Evolutionary conservation across 495 filamentous ascomycete species (phyloP), one percentile per base, ranked within the genome.

Genomic region (Daldinia loculata): DNA sequence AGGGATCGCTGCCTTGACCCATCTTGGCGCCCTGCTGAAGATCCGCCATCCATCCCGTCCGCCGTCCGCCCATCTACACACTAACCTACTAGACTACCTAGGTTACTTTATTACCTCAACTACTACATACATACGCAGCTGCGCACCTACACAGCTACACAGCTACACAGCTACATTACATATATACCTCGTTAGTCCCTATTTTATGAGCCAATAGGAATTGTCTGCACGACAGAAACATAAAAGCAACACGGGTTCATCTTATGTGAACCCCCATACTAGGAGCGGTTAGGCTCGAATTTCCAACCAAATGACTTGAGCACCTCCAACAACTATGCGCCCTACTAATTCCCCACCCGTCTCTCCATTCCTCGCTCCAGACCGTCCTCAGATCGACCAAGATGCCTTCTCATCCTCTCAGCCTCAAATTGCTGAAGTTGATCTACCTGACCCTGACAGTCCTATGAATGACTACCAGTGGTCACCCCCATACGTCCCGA

Each of bases 331-430:
- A 66, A 66, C 70, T 62, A 77, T 74, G 74, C 75, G 75, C 60
- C 61, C 68, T 66, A 67, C 53, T 52, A 77, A 71, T 71, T 70
- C 58, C 36, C 70, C 72, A 69, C 68, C 56, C 30, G 29, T 59
- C 63, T 60, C 67, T 60, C 69, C 58, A 66, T 69, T 66, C 50
- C 61, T 62, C 24, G 58, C 70, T 72, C 75, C 71, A 71, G 74
- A 67, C 39, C 58, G 55, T 72, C 70, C 78, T 69, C 65, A 63
- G 69, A 62, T 66, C 71, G 56, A 74, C 72, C 68, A 71, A 73
- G 43, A 67, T 72, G 61, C 52, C 32, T 55, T 56, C 27, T 53
- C 41, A 36, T 63, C 39, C 26, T 50, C 67, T 57, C 72, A 72
- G 56, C 65, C 57, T 66, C 67, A 69, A 61, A 50, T 58, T 52